Evolutionary conservation across 805 yeast species (phyloP).

Genomic region (Maudiozyma serrabonitensis): DNA sequence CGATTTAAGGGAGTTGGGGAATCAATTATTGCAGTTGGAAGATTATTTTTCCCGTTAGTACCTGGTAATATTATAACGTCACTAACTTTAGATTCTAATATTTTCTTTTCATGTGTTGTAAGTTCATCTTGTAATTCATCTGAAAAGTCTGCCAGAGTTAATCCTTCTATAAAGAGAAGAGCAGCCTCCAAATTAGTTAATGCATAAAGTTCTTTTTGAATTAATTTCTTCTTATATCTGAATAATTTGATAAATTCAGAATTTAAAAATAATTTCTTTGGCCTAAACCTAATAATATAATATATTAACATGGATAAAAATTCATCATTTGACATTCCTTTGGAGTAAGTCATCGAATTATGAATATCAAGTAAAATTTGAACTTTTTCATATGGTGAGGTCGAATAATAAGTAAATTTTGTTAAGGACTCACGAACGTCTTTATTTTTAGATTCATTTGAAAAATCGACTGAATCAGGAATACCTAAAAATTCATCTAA

Average conservation of each 20-base stretch:
- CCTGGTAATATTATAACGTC: slow-evolving; percentile 15
- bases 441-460: slow-evolving; percentile 6
- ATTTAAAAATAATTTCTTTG: slow-evolving; percentile 21
- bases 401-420: slow-evolving; percentile 14
- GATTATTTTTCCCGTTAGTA: background rate
- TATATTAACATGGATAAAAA: slow-evolving; percentile 25
- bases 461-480: slow-evolving; percentile 7
- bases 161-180: slow-evolving; percentile 24
- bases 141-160: slow-evolving; percentile 19
- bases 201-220: slow-evolving; percentile 26
- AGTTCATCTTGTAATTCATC: slow-evolving; percentile 12
- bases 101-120: slow-evolving; percentile 6
- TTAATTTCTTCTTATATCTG: slow-evolving; percentile 25
- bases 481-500: slow-evolving; percentile 20
- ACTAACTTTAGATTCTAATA: slow-evolving; percentile 15
- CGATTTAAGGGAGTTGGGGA: background rate
- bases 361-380: slow-evolving; percentile 20
- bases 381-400: slow-evolving; percentile 26
- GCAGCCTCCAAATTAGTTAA: slow-evolving; percentile 29
- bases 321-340: slow-evolving; percentile 26
- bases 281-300: slow-evolving; percentile 17
- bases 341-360: slow-evolving; percentile 17
- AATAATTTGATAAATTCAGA: slow-evolving; percentile 25
- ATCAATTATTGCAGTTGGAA: background rate
- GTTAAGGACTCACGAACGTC: slow-evolving; percentile 12